phyloP scores from a whole-genome alignment of 2,329 filamentous ascomycete genomes.

The Apiospora aurea region DNA sequence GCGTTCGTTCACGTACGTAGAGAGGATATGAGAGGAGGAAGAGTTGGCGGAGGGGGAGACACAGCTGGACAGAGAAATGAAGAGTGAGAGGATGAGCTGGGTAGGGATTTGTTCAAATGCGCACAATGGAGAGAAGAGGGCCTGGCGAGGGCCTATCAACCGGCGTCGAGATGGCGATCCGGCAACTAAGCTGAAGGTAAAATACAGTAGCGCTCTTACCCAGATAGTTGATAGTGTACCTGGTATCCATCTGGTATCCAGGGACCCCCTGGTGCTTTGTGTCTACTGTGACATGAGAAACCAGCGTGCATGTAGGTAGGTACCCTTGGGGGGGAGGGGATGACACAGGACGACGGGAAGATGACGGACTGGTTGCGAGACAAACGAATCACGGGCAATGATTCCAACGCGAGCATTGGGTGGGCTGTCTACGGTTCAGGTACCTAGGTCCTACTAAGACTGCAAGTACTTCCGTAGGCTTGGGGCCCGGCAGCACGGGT shows the following conservation, averaged over 20 bases:
- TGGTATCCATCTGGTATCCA: background rate
- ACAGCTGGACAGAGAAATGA: background rate
- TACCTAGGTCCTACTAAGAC: background rate
- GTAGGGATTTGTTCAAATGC: slow-evolving; percentile 1
- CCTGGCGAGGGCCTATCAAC: slow-evolving; percentile 2
- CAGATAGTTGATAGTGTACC: background rate
- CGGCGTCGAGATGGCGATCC: slow-evolving; percentile 8
- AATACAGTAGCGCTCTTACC: slow-evolving; percentile 5
- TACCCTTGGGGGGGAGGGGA: background rate
- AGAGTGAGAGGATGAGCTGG: background rate
- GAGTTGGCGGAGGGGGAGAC: slow-evolving; percentile 8
- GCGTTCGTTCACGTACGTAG: background rate
- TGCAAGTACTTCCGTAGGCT: background rate
- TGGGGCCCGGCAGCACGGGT: background rate
- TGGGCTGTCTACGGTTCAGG: background rate
- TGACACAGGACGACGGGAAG: background rate
- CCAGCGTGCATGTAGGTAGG: background rate
- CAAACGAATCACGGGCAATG: slow-evolving; percentile 6
- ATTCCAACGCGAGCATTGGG: slow-evolving; percentile 11
- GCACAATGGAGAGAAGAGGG: background rate
- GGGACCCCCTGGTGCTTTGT: background rate
- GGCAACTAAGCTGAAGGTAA: slow-evolving; percentile 10
- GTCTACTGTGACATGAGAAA: background rate
- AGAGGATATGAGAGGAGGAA: background rate
- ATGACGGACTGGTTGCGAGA: background rate